Base-by-base conservation (phyloP, 495 filamentous ascomycete species). In the Wilcoxina mikolae region DNA sequence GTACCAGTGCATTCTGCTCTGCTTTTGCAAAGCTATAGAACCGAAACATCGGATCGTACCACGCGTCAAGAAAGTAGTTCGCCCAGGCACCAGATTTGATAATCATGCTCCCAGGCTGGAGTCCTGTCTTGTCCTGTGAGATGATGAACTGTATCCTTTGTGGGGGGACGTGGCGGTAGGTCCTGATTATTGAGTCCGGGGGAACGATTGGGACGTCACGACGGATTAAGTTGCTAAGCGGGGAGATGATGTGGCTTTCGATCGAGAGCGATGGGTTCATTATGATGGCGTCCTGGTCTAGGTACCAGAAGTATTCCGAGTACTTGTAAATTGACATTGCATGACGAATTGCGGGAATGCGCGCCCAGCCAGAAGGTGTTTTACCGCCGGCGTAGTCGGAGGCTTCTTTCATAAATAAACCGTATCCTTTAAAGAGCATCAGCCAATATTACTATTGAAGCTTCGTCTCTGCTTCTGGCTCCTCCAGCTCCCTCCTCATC, bases 11-110 rank as follows among this genome's bases (percentile, higher is more conserved):
- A 75, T 96, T 89, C 23, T 73, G 77, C 67, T 99, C 93, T 1
- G 87, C 88, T 68, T 89, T 95, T 64, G 90, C 86, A 65, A 96
- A 96, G 61, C 91, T 91, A 70, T 96, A 96, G 56, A 74, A 83
- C 51, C 90, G 78, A 69, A 88, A 96, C 35, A 96, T 66, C 25
- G 93, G 93, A 68, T 95, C 88, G 61, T 87, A 95, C 93, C 93
- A 99, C 0, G 87, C 82, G 67, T 96, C 93, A 39, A 96, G 70
- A 61, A 99, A 84, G 72, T 86, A 96, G 51, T 79, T 80, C 4
- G 87, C 84, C 84, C 91, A 99, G 38, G 93, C 83, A 1, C 91
- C 88, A 54, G 81, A 80, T 48, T 76, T 74, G 1, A 99, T 57
- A n/a, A 95, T 66, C 52, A 94, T 84, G 69, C 85, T 93, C 0